Evolutionary conservation across 1,284 basidiomycete genomes (phyloP), one percentile per base, ranked within the genome.

Genomic region (Lentinula novae-zelandiae): DNA sequence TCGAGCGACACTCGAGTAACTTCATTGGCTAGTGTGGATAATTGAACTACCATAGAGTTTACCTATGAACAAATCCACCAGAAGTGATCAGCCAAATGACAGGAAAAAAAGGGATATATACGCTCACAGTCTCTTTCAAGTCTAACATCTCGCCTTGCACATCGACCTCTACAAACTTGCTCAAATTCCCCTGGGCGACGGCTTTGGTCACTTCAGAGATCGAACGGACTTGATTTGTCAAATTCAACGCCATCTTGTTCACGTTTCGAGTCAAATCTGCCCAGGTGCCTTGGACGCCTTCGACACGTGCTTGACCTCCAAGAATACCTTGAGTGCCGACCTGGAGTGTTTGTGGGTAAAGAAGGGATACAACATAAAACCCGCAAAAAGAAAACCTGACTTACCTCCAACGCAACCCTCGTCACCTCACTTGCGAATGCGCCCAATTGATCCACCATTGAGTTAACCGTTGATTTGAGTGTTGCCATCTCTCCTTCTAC

Each of bases 81-180:
- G 22, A 38, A 46, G 17, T 12, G 8, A 22, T 22, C 12, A 57
- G 40, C n/a, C 7, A 50, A 12, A 22, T 27, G n/a, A 31, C 17
- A 36, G 3, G 4, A 34, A 50, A 13, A 48, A n/a, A 15, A 22
- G 4, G 36, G 17, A 54, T 27, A 31, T 42, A 34, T 9, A 5
- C 22, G 52, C 61, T 49, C n/a, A 62, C 93, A 0, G 92, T 94
- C 73, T 86, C 82, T 78, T 93, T 98, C 72, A 98, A 78, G 67
- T 98, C 95, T 7, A 97, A 80, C 83, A 99, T 98, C 78, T 98
- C 96, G 63, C 96, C 96, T 72, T 96, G 93, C 27, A 96, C 96
- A 70, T 98, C 95, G 65, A 98, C 95, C 65, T 94, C 89, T 73
- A 98, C 94, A 49, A 89, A 89, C 74, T 95, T 92, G 66, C 82